phyloP scores from a whole-genome alignment of 2,329 filamentous ascomycete genomes.

The Ilyonectria mors-panacis region DNA sequence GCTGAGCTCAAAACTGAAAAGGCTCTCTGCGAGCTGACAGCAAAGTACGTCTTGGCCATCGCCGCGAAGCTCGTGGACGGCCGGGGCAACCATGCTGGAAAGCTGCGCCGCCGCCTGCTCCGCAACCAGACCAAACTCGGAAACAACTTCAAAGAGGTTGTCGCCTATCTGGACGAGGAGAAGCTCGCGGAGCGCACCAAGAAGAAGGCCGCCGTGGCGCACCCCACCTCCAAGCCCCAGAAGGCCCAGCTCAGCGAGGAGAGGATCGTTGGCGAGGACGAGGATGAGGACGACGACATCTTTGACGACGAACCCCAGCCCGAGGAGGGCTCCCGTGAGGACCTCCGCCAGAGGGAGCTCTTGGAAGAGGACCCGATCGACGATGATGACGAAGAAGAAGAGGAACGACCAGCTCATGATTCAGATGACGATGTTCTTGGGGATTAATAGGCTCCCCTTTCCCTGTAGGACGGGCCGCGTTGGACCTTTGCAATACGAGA shows the following conservation, averaged over 20 bases:
- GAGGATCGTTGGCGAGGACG: constrained; percentile 62
- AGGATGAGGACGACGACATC: constrained; percentile 57
- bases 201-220: constrained; percentile 55
- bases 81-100: constrained; percentile 70
- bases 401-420: constrained; percentile 52
- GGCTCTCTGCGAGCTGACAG: constrained; percentile 86
- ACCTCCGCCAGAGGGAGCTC: constrained; percentile 69
- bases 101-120: constrained; percentile 79
- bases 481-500: constrained; percentile 32
- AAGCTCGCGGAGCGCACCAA: constrained; percentile 64
- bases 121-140: constrained; percentile 88
- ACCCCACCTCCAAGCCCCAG: constrained; percentile 48
- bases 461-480: constrained; percentile 17
- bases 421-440: constrained; percentile 63
- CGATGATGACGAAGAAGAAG: constrained; percentile 53
- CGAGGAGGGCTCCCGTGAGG: constrained; percentile 73
- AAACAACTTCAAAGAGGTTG: constrained; percentile 86
- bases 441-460: constrained; percentile 53
- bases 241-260: constrained; percentile 60
- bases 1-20: constrained; percentile 85
- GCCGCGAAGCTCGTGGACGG: constrained; percentile 81
- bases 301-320: constrained; percentile 66
- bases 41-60: constrained; percentile 87
- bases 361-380: constrained; percentile 64
- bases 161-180: constrained; percentile 83